phyloP scores from a whole-genome alignment of 345 rosid species.

The Acer saccharum region DNA sequence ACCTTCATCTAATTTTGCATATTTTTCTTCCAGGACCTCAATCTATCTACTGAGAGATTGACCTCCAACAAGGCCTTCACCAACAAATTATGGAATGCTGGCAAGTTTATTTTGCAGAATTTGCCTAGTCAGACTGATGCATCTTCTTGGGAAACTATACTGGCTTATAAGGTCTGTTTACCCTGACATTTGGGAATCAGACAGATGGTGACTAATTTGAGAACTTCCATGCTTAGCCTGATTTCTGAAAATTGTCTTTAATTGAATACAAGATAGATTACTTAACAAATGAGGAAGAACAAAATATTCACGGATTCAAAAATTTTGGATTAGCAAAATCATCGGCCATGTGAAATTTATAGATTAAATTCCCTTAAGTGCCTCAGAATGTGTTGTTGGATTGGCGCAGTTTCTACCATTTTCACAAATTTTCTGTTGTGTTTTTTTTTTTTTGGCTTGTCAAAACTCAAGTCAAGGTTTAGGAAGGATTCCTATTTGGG shows the following conservation, averaged over 20 bases:
- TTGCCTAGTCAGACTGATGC: slow-evolving; percentile 66
- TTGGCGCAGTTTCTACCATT: background rate
- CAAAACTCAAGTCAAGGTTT: too few species aligned
- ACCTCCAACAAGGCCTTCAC: slow-evolving; percentile 95
- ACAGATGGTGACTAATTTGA: background rate
- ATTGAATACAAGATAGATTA: background rate
- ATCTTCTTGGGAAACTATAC: slow-evolving; percentile 73
- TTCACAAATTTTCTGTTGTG: background rate
- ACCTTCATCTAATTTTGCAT: slow-evolving; percentile 23
- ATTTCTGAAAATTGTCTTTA: background rate
- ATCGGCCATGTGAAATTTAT: background rate
- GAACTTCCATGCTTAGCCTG: background rate
- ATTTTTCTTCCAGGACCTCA: slow-evolving; percentile 69
- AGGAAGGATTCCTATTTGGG: too few species aligned
- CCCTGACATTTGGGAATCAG: background rate
- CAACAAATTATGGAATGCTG: slow-evolving; percentile 98
- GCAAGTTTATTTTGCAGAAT: slow-evolving; percentile 90
- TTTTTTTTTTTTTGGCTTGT: too few species aligned
- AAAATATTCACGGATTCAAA: background rate
- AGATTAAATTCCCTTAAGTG: background rate
- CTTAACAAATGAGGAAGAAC: background rate
- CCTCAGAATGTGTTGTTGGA: background rate
- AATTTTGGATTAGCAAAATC: background rate
- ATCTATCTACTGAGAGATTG: slow-evolving; percentile 90
- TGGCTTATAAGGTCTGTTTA: slow-evolving; percentile 60